Conservation (phyloP, 192 early-diverging fungal species). For the Entomortierella beljakovae region DNA sequence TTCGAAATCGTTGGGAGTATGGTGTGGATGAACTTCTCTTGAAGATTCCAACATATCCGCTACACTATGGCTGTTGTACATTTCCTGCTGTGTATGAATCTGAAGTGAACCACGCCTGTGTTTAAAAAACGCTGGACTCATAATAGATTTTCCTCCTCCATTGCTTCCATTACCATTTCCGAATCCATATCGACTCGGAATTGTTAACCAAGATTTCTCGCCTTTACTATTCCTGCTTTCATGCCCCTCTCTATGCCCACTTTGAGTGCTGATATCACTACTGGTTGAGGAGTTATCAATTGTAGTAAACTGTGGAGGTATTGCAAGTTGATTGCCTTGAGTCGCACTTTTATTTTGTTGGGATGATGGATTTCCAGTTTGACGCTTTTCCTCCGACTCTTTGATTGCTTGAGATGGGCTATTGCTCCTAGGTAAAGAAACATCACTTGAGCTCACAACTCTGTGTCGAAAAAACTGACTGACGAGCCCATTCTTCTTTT, state of each 20-base stretch:
- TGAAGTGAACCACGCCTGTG: constrained; percentile 6
- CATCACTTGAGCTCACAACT: constrained; percentile 11
- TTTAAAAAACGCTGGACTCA: not conserved
- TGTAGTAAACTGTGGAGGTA: not conserved
- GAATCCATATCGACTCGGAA: not conserved
- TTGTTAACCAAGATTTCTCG: not conserved
- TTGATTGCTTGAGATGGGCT: not conserved
- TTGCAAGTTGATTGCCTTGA: not conserved
- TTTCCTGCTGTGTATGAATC: not conserved
- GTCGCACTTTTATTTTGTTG: not conserved
- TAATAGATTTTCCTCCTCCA: not conserved
- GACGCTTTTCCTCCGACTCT: not conserved
- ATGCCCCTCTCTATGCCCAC: constrained; percentile 2
- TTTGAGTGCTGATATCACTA: constrained; percentile 22
- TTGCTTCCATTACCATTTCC: not conserved
- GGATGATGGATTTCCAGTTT: not conserved
- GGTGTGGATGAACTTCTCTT: constrained; percentile 5
- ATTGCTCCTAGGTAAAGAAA: not conserved
- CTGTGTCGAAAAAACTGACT: constrained; percentile 12
- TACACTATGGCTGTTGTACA: not conserved
- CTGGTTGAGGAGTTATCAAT: constrained; percentile 5
- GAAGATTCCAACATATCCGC: constrained; percentile 14
- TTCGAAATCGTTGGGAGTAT: constrained; percentile 3
- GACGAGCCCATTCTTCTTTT: constrained; percentile 21
- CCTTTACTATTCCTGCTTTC: not conserved